Base-by-base conservation (phyloP, 2,329 filamentous ascomycete species). In the Teratosphaeria zuluensis region DNA sequence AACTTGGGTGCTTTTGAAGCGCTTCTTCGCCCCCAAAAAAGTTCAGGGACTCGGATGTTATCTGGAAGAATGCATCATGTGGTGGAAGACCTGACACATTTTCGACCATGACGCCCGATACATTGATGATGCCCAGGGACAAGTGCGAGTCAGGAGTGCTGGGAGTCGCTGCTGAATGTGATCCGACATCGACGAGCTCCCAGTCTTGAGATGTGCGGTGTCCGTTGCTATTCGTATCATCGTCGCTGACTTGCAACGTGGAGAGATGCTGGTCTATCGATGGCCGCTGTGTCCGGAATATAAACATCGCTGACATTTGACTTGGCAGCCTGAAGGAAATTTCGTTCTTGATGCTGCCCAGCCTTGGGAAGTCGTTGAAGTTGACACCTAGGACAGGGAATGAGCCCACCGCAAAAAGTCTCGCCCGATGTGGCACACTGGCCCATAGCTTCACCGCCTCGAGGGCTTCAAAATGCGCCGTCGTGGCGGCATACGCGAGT, bases 31-130 rank as follows among this genome's bases (percentile, higher is more conserved):
- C 2, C 31, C 32, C 53, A 4, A 16, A 52, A 51, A 35, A 33
- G 51, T 32, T 57, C 53, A 5, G 46, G 51, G 21, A 9, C n/a
- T 48, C 42, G 16, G 42, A 48, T 5, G 58, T 63, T 46, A 65
- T 59, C 6, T 51, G 28, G 51, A 64, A 66, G 55, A 58, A 59
- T 4, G 64, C 64, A 53, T 60, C 60, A 28, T 61, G 54, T 3
- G 54, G 9, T 12, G 58, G 58, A n/a, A 64, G 51, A 8, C 59
- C 59, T 12, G 61, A 54, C 32, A 53, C 51, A 32, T 52, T 56
- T 8, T 30, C 24, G 14, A 53, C 54, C 24, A 61, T 14, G 31
- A 58, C 48, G 30, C 19, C 53, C n/a, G 19, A 53, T 12, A 58
- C 54, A 30, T 57, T 19, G n/a, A 60, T 21, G 9, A 48, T 21